Evolutionary conservation across 2,329 filamentous ascomycete species (phyloP), one percentile per base, ranked within the genome.

Genomic region (Fusarium musae): DNA sequence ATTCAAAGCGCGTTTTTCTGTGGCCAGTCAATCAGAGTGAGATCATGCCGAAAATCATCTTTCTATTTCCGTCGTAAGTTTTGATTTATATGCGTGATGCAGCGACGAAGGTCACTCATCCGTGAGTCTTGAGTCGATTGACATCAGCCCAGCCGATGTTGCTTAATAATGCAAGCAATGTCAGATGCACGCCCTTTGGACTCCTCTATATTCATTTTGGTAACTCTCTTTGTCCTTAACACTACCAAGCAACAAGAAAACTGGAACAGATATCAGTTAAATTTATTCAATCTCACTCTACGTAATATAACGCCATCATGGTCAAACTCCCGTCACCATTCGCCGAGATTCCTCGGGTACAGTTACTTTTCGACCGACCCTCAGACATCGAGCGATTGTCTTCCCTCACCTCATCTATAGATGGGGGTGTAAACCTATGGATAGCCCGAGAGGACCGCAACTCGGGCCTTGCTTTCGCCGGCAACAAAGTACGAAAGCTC

Each of bases 401-500:
- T 1, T 34, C 50, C 28, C 54, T 72, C 9, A 70, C 46, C 19
- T n/a, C 44, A 28, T 34, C 54, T n/a, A 10, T 73, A 15, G 36
- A 46, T 17, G 21, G 52, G 9, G 42, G 50, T 4, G 46, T 43
- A 6, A 42, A 34, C 3, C 6, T 72, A 32, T 72, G 70, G 70
- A 73, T 72, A 42, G 37, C 52, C 6, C 69, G 70, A 1, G 70
- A 72, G 49, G 69, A 72, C 10, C 52, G 70, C 8, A 73, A 73
- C 13, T 72, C 70, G n/a, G 70, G 70, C 6, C 65, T 72, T n/a
- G 70, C 69, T 17, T 73, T 73, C 30, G 66, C 65, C 9, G 70
- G 70, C 10, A 72, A 73, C 6, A 73, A 72, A 43, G 37, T 72
- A 19, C 69, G 69, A 2, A 72, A 72, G 16, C 70, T 72, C 5